A percentile compares a stretch with the other conserved stretches of the same genome.
Evolutionary conservation across 208 protist genomes (phyloP).

Genomic region (Leptomonas seymouri): DNA sequence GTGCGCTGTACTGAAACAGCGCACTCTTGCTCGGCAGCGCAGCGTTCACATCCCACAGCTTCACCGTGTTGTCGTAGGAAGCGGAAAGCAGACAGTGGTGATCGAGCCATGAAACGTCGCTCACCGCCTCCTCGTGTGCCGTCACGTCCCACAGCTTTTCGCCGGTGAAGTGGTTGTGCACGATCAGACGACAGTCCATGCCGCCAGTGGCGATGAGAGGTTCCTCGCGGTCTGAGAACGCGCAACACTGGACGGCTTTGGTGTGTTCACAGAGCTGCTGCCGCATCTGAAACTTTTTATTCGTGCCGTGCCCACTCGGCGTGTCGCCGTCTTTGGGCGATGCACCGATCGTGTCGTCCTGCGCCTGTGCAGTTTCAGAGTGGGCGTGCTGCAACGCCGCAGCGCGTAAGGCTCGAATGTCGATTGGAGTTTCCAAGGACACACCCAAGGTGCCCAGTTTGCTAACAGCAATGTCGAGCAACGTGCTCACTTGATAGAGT

Average conservation of each 20-base stretch:
- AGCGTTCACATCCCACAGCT: conserved; percentile 82
- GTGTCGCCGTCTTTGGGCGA: conserved; percentile 22
- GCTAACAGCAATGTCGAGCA: conserved; percentile 88
- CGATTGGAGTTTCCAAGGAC: conserved; percentile 73
- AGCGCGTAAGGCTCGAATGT: conserved; percentile 72
- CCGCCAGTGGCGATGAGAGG: conserved; percentile 72
- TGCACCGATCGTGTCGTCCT: conserved; percentile 22
- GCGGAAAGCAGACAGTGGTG: conserved; percentile 71
- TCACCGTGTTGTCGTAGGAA: conserved; percentile 86
- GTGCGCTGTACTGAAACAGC: conserved; percentile 58
- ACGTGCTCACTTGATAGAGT: conserved; percentile 73
- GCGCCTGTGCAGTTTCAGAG: conserved; percentile 32
- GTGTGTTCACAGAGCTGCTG: conserved; percentile 80
- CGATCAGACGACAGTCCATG: conserved; percentile 76
- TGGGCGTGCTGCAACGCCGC: conserved; percentile 46
- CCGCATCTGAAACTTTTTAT: conserved; percentile 63
- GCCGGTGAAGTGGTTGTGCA: conserved; percentile 82
- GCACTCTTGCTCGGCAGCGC: conserved; percentile 38
- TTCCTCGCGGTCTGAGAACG: conserved; percentile 72
- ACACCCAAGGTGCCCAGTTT: conserved; percentile 78
- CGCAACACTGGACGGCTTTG: conserved; percentile 77
- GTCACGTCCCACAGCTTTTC: conserved; percentile 64
- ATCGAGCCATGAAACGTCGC: conserved; percentile 82
- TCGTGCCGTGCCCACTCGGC: conserved; percentile 18
- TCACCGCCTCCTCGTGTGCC: conserved; percentile 78